These are phyloP conservation scores for Colletotrichum sp. DNA, from an alignment of 2,329 filamentous ascomycete genomes.

Conservation along the genomic window DNA sequence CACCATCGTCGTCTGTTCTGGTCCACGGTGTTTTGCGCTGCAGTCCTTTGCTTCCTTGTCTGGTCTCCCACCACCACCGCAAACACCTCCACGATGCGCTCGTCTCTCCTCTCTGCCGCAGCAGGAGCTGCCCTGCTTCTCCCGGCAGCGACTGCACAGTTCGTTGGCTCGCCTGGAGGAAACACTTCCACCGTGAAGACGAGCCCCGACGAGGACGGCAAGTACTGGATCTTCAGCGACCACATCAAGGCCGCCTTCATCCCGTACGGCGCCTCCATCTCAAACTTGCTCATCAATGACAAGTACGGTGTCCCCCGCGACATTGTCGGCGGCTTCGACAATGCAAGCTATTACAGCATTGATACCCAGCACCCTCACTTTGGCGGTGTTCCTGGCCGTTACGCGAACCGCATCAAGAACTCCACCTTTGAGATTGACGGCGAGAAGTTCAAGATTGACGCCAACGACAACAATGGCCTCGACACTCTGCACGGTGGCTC, in stretches of 20 bases:
- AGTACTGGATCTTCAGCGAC: constrained; percentile 74
- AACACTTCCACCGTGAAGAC: constrained; percentile 24
- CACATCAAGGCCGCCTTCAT: constrained; percentile 74
- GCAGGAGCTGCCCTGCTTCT: constrained; percentile 24
- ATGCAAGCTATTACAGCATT: constrained; percentile 71
- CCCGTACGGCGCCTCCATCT: constrained; percentile 75
- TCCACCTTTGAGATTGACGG: constrained; percentile 74
- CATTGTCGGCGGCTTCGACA: constrained; percentile 77
- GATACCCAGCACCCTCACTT: constrained; percentile 73
- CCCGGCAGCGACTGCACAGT: constrained; percentile 33
- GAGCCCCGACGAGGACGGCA: constrained; percentile 62
- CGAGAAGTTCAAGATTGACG: constrained; percentile 58
- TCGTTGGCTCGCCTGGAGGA: constrained; percentile 21
- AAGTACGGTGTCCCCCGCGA: constrained; percentile 72
- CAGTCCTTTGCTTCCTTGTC: constrained; percentile 7
- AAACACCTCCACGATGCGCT: constrained; percentile 12
- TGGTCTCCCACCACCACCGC: neutral
- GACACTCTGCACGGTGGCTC: constrained; percentile 74
- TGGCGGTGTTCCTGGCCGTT: constrained; percentile 75
- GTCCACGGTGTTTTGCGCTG: neutral
- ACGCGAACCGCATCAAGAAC: constrained; percentile 84
- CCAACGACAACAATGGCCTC: constrained; percentile 68
- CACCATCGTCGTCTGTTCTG: constrained; percentile 6
- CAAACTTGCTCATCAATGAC: constrained; percentile 74
- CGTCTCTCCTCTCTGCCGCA: constrained; percentile 8